Conservation (phyloP, 306 rosid species). For the Bauhinia variegata region DNA sequence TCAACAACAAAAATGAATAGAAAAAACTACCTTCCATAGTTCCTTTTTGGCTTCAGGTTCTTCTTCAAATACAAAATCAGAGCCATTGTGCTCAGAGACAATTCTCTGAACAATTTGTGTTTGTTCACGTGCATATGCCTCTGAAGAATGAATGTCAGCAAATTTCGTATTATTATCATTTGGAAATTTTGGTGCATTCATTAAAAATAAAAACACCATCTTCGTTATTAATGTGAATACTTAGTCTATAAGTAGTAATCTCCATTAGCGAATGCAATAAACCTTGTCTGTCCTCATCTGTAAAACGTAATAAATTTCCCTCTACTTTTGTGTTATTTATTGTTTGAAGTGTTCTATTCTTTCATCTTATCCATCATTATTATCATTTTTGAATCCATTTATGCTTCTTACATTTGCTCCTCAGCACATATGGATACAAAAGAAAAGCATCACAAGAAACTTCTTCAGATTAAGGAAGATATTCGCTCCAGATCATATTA, state of each 20-base stretch:
- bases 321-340: neutral
- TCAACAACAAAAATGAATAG: constrained; percentile 4
- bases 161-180: constrained; percentile 24
- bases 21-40: constrained; percentile 81
- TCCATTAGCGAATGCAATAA: neutral
- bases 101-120: constrained; percentile 82
- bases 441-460: neutral
- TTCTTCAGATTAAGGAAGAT: constrained; percentile 14
- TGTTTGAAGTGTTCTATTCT: neutral
- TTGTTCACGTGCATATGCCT: constrained; percentile 95
- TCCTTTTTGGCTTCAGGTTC: constrained; percentile 85
- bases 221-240: constrained; percentile 10
- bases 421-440: neutral
- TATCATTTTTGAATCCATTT: constrained; percentile 13
- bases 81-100: constrained; percentile 84
- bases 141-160: constrained; percentile 45
- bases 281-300: neutral
- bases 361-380: constrained; percentile 2
- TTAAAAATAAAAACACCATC: constrained; percentile 16
- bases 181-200: constrained; percentile 21
- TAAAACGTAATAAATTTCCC: neutral
- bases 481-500: constrained; percentile 2
- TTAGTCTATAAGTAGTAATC: no score
- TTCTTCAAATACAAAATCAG: constrained; percentile 90
- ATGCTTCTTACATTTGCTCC: constrained; percentile 1